phyloP scores from a whole-genome alignment of 352 stramenopile genomes.

The Peronospora belbahrii region DNA sequence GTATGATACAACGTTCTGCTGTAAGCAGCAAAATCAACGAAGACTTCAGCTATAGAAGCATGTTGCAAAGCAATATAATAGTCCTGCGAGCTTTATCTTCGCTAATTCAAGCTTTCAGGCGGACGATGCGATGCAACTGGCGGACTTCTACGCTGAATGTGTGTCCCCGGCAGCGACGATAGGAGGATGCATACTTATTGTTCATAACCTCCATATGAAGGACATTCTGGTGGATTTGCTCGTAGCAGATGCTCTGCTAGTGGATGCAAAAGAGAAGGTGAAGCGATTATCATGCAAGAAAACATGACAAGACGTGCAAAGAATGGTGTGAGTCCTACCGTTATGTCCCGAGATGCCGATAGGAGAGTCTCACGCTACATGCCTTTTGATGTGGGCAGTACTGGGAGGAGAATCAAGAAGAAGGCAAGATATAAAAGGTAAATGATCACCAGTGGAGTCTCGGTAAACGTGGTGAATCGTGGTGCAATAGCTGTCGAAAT shows the following conservation, averaged over 20 bases:
- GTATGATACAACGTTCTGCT: too few species aligned
- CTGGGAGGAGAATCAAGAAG: conserved; percentile 31
- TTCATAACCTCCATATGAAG: conserved; percentile 35
- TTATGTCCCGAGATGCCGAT: too few species aligned
- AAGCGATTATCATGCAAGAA: too few species aligned
- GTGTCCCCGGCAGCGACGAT: conserved; percentile 40
- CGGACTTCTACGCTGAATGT: conserved; percentile 52
- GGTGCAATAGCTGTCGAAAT: conserved; percentile 4
- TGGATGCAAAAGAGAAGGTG: conserved; percentile 11
- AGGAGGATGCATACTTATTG: conserved; percentile 43
- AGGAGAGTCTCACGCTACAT: background rate
- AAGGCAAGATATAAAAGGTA: conserved; percentile 27
- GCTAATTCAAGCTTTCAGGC: conserved; percentile 22
- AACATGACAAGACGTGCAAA: too few species aligned
- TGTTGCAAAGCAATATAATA: conserved; percentile 41
- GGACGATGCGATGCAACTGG: conserved; percentile 60
- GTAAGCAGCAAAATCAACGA: too few species aligned
- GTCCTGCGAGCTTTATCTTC: too few species aligned
- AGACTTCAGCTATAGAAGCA: too few species aligned
- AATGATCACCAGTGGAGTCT: conserved; percentile 22
- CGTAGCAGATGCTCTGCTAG: conserved; percentile 44
- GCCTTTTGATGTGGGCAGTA: conserved; percentile 11
- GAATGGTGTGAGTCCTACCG: too few species aligned
- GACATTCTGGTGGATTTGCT: conserved; percentile 53
- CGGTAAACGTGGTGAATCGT: conserved; percentile 20